A percentile compares a stretch with the other conserved stretches of the same genome.
phyloP scores from a whole-genome alignment of 768 basidiomycete genomes.

The Trametes cingulata region DNA sequence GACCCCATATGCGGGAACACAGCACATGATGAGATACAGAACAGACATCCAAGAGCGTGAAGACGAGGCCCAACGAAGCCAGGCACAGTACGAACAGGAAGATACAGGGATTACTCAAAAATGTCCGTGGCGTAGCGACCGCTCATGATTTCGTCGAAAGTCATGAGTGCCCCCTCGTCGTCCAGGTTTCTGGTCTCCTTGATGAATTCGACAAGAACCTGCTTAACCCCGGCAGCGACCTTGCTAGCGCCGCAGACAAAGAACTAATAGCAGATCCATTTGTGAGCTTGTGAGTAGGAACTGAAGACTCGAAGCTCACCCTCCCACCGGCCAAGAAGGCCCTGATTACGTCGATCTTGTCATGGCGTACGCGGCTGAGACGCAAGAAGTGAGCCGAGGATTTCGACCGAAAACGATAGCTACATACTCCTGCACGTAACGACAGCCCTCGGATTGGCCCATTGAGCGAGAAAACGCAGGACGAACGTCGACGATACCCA shows the following conservation, averaged over 20 bases:
- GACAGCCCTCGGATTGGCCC: slow-evolving; percentile 19
- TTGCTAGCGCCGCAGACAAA: slow-evolving; percentile 41
- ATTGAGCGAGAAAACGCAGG: slow-evolving; percentile 37
- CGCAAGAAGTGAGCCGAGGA: background rate
- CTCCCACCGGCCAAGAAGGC: slow-evolving; percentile 36
- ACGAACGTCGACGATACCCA: slow-evolving; percentile 44
- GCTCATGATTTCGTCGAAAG: slow-evolving; percentile 32
- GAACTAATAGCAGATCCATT: slow-evolving; percentile 26
- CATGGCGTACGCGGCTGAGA: slow-evolving; percentile 44
- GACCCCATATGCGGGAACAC: background rate
- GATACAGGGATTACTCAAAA: slow-evolving; percentile 35
- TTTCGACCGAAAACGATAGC: background rate
- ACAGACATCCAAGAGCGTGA: background rate
- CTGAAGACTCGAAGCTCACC: slow-evolving; percentile 31
- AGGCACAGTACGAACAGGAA: background rate
- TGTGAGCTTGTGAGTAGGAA: no score
- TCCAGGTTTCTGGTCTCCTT: slow-evolving; percentile 21
- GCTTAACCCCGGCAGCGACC: slow-evolving; percentile 40
- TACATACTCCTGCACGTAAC: slow-evolving; percentile 24
- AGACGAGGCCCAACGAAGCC: background rate
- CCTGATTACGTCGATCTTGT: slow-evolving; percentile 34
- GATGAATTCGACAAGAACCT: slow-evolving; percentile 37
- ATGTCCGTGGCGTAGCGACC: slow-evolving; percentile 46
- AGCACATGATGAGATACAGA: background rate
- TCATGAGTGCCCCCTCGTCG: slow-evolving; percentile 26